Evolutionary conservation across 805 yeast species (phyloP), one percentile per base, ranked within the genome.

Genomic region (Candida quercuum): DNA sequence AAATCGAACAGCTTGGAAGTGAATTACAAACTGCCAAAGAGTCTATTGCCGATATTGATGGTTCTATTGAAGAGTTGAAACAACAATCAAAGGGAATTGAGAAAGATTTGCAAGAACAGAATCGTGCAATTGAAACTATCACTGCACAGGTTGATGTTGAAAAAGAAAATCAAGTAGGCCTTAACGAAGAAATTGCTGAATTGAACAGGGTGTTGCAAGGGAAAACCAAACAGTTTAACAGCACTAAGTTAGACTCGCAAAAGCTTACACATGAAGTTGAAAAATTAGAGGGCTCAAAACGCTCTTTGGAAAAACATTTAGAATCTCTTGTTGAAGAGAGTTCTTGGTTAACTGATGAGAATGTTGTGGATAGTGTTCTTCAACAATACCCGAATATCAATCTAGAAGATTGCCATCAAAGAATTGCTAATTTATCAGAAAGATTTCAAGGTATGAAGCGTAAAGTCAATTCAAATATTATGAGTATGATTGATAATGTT

Each of bases 401-500:
- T 49, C 56, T 86, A 16, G 75, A 70, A 8, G 81, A 81, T 42
- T 72, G 81, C 47, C 74, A 77, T 45, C 73, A 70, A 17, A 74
- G 81, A 44, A 72, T 79, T 28, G 61, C 61, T 11, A 69, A 72
- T 33, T 69, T 86, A 46, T 64, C 71, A 15, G 82, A 73, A 23
- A 71, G 78, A 43, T 76, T 78, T 51, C 71, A 76, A 38, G 75
- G 74, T 5, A 77, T 91, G 84, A 82, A 75, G 61, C 72, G 87
- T 39, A 86, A 81, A 46, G 95, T 89, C 14, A 87, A 88, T 50
- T 71, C 82, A 3, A 84, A 88, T 52, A 86, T 87, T 44, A 85
- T 85, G 95, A 80, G 80, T 51, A 85, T 84, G 84, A 86, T 87
- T 45, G 96, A 88, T 52, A 86, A 79, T 47, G 94, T 86, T 20